Evolutionary conservation across 2,329 filamentous ascomycete genomes (phyloP).

Genomic region (Penicillium sclerotigenum): DNA sequence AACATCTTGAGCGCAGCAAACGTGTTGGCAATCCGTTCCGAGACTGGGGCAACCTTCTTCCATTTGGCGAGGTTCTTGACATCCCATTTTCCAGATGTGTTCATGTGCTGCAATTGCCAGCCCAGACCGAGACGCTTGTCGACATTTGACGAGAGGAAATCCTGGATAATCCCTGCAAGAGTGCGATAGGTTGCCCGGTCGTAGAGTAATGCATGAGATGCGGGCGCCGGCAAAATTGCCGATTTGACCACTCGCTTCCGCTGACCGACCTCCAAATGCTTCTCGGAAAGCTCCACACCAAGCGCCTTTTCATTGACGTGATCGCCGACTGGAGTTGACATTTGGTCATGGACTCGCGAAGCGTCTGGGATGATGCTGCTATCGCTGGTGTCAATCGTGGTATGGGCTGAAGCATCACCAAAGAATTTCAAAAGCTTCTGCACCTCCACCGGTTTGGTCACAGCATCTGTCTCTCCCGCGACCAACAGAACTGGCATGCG

Average conservation of each 20-base stretch:
- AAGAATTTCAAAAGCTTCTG: constrained; percentile 59
- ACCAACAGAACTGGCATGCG: constrained; percentile 73
- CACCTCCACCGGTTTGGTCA: constrained; percentile 71
- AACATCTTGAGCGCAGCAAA: constrained; percentile 93
- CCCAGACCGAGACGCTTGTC: constrained; percentile 75
- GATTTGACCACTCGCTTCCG: constrained; percentile 61
- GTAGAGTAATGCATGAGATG: constrained; percentile 81
- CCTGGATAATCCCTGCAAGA: constrained; percentile 75
- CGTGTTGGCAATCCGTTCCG: constrained; percentile 69
- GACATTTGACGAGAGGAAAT: constrained; percentile 72
- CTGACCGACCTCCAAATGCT: constrained; percentile 10
- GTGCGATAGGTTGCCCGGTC: constrained; percentile 70
- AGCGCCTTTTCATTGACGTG: constrained; percentile 29
- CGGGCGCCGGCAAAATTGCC: constrained; percentile 69
- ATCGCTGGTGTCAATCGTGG: constrained; percentile 24
- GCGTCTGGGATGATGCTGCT: constrained; percentile 33
- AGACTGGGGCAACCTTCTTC: constrained; percentile 75
- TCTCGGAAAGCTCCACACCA: constrained; percentile 26
- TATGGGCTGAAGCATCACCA: constrained; percentile 28
- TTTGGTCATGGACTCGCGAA: constrained; percentile 28
- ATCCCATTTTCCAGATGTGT: constrained; percentile 92
- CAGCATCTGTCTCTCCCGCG: constrained; percentile 69
- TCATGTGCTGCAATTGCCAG: constrained; percentile 89
- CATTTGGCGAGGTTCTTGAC: constrained; percentile 95
- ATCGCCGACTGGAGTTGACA: constrained; percentile 10